A percentile compares a stretch with the other conserved stretches of the same genome.
Evolutionary conservation across 1,284 basidiomycete genomes (phyloP).

Genomic region (Porogramme epimiltina): DNA sequence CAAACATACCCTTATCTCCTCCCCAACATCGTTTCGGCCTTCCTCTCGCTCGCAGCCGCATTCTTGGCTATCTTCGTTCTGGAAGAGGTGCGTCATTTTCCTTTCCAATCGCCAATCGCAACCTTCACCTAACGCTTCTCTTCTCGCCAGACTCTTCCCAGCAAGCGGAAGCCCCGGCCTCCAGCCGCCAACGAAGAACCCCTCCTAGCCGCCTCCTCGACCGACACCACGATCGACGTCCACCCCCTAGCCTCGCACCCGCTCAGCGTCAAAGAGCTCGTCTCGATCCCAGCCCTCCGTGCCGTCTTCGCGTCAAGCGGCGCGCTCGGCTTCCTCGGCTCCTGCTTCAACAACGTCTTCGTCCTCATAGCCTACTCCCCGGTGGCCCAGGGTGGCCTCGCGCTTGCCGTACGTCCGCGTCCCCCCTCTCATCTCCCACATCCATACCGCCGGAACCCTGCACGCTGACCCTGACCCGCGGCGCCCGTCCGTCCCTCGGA

Average conservation of each 20-base stretch:
- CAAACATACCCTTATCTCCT: constrained; percentile 58
- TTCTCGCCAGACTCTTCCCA: constrained; percentile 45
- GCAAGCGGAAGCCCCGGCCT: constrained; percentile 21
- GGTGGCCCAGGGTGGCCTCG: constrained; percentile 55
- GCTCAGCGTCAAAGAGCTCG: constrained; percentile 34
- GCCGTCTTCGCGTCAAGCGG: constrained; percentile 57
- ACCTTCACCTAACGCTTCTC: background rate
- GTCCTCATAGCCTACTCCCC: constrained; percentile 67
- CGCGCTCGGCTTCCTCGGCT: constrained; percentile 54
- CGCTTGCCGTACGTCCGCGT: constrained; percentile 47
- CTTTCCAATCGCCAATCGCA: background rate
- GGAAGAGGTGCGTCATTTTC: constrained; percentile 48
- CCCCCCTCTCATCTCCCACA: background rate
- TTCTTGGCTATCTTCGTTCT: constrained; percentile 47
- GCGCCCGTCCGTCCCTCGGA: too few species aligned
- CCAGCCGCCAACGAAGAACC: constrained; percentile 12
- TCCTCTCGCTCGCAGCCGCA: constrained; percentile 31
- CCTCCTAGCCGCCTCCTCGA: constrained; percentile 11
- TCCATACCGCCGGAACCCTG: background rate
- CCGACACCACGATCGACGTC: constrained; percentile 15
- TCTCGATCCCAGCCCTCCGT: constrained; percentile 53
- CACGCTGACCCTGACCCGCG: too few species aligned
- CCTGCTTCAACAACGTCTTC: constrained; percentile 64
- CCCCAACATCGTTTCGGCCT: constrained; percentile 50
- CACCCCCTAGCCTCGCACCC: constrained; percentile 14